phyloP scores from a whole-genome alignment of 345 rosid genomes.

The Rhodamnia rubescens region DNA sequence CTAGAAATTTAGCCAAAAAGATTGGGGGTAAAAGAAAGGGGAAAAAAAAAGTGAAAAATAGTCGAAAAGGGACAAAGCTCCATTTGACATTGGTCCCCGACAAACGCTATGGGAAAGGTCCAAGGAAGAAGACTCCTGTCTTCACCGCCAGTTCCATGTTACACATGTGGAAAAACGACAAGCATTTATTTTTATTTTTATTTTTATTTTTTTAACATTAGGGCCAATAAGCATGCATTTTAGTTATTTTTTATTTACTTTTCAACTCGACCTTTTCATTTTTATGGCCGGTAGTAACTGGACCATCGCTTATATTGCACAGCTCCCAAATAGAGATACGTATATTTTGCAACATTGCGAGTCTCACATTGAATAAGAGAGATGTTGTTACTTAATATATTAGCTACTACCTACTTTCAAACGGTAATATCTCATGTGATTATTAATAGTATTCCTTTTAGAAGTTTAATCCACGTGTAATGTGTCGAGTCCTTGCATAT shows the following conservation, averaged over 20 bases:
- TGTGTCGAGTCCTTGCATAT: too few relatives aligned
- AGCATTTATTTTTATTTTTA: not conserved
- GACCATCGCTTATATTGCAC: not conserved
- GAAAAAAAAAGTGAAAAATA: not conserved
- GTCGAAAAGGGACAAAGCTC: not conserved
- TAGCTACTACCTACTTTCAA: not conserved
- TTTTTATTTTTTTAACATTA: not conserved
- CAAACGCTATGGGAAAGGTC: not conserved
- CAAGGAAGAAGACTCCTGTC: not conserved
- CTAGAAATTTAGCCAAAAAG: not conserved
- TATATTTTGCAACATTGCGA: not conserved
- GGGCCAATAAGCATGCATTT: not conserved
- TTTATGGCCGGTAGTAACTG: not conserved
- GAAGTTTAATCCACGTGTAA: too few relatives aligned
- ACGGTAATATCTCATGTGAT: not conserved
- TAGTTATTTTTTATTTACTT: not conserved
- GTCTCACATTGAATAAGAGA: not conserved
- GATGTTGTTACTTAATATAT: not conserved
- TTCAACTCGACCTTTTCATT: not conserved
- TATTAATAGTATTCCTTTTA: not conserved
- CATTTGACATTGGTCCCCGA: not conserved
- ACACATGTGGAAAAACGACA: not conserved
- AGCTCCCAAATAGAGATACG: too few relatives aligned
- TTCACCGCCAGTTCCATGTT: not conserved
- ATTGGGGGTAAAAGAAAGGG: not conserved